These are phyloP conservation scores for Exophiala oligosperma DNA, from an alignment of 2,329 filamentous ascomycete species.

Conservation along the genomic window DNA sequence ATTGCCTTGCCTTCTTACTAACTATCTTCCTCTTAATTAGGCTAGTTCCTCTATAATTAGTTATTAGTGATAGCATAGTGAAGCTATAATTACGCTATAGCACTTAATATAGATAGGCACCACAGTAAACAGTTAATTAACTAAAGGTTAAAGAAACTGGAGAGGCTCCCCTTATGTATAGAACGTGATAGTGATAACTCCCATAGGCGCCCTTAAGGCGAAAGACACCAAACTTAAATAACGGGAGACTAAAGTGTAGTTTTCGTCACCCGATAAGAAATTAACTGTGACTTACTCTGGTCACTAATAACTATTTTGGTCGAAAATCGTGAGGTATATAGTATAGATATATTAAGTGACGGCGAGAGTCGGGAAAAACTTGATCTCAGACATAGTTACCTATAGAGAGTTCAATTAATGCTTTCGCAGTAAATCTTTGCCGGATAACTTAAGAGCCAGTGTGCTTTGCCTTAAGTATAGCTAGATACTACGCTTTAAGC, in stretches of 20 bases:
- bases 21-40: too few relatives aligned
- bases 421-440: neutral
- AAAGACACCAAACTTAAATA: neutral
- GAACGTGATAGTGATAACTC: neutral
- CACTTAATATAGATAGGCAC: too few relatives aligned
- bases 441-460: neutral
- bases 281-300: neutral
- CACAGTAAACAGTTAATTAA: too few relatives aligned
- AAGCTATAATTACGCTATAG: too few relatives aligned
- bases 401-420: neutral
- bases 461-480: too few relatives aligned
- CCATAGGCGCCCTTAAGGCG: neutral
- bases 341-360: neutral
- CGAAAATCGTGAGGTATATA: neutral
- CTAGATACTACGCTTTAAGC: too few relatives aligned
- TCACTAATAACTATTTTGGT: neutral
- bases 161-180: neutral
- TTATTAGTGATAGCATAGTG: too few relatives aligned
- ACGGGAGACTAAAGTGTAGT: neutral
- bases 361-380: neutral
- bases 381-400: neutral
- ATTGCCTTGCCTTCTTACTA: too few relatives aligned
- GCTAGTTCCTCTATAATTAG: too few relatives aligned
- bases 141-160: neutral
- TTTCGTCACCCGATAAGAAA: neutral